Evolutionary conservation across 129 eudicot species (phyloP).

Genomic region (Kitagawia praeruptora): DNA sequence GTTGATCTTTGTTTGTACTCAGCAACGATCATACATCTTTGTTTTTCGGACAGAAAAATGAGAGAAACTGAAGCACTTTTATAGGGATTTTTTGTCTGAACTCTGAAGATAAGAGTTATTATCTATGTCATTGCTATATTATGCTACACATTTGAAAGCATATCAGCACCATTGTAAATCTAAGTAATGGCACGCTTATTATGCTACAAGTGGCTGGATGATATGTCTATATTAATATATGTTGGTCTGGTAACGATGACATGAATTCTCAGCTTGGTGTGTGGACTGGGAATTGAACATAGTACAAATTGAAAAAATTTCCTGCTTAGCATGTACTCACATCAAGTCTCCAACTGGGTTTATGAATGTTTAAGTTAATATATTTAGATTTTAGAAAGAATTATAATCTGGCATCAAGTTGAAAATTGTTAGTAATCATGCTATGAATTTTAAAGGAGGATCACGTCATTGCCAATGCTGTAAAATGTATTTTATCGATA

Average conservation of each 20-base stretch:
- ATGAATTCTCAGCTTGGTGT: neutral
- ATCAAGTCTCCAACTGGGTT: neutral
- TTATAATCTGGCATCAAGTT: neutral
- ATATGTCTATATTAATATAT: too few species aligned
- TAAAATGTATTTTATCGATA: neutral
- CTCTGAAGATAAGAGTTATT: too few species aligned
- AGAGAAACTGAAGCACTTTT: neutral
- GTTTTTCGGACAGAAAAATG: neutral
- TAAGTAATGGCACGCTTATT: too few species aligned
- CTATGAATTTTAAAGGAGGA: neutral
- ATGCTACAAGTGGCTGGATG: neutral
- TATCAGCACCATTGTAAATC: neutral
- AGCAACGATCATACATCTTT: neutral
- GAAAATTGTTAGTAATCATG: neutral
- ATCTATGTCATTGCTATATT: too few species aligned
- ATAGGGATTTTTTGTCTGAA: too few species aligned
- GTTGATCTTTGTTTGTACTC: neutral
- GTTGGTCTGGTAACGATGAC: neutral
- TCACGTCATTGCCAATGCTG: neutral
- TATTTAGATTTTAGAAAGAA: neutral
- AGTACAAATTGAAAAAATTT: too few species aligned
- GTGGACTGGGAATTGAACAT: neutral
- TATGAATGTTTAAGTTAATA: neutral
- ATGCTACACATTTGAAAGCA: neutral
- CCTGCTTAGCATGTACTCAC: neutral